Conservation (phyloP, 352 stramenopile species). For the Globisporangium spinosum region DNA sequence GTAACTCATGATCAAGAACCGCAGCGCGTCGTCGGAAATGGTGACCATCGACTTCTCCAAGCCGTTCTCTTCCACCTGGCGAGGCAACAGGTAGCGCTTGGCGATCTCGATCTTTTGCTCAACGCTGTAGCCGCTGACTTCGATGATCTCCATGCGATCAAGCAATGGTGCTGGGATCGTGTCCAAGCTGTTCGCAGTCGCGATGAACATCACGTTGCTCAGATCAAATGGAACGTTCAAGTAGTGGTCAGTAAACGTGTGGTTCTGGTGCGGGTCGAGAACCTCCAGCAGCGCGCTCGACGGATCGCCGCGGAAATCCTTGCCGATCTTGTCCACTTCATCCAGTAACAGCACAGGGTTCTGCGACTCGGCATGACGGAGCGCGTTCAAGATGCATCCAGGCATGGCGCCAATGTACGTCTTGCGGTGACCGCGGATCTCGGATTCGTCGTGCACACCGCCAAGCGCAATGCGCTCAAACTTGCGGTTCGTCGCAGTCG, state of each 20-base stretch:
- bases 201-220: slow-evolving; percentile 81
- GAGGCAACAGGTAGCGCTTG: slow-evolving; percentile 68
- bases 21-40: slow-evolving; percentile 58
- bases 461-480: slow-evolving; percentile 77
- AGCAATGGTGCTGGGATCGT: slow-evolving; percentile 74
- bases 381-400: slow-evolving; percentile 74
- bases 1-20: slow-evolving; percentile 74
- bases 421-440: slow-evolving; percentile 83
- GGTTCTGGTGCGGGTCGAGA: slow-evolving; percentile 84
- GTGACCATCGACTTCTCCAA: slow-evolving; percentile 42
- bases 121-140: slow-evolving; percentile 77
- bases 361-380: slow-evolving; percentile 67
- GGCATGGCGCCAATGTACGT: slow-evolving; percentile 88
- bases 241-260: slow-evolving; percentile 87
- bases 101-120: slow-evolving; percentile 85
- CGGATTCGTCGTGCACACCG: slow-evolving; percentile 77
- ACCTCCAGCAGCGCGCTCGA: slow-evolving; percentile 78
- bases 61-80: slow-evolving; percentile 74
- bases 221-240: slow-evolving; percentile 86
- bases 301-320: slow-evolving; percentile 65
- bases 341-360: slow-evolving; percentile 82
- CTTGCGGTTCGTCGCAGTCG: slow-evolving; percentile 62
- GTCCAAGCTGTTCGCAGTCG: slow-evolving; percentile 81
- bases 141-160: slow-evolving; percentile 84
- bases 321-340: slow-evolving; percentile 87